Base-by-base conservation (phyloP, 306 rosid genomes). In the Crotalaria pallida region DNA sequence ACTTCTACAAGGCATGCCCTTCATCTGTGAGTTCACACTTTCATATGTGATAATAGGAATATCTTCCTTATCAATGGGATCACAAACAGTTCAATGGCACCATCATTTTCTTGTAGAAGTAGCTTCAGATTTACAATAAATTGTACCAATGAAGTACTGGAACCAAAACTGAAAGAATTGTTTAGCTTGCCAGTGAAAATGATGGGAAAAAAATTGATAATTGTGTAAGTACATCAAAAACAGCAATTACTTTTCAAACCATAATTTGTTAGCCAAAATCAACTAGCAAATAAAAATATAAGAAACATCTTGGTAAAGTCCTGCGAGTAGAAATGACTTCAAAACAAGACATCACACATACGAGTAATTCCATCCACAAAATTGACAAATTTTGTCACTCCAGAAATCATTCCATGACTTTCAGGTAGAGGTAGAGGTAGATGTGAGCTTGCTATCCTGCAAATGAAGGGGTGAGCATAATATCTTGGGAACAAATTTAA, bases 381-480 rank as follows among this genome's bases (percentile, higher is more conserved):
- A 63, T 86, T 69, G 65, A 27, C 69, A 63, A 78, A 67, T 77
- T 71, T 81, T 80, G 82, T 62, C 69, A 70, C 85, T 76, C 71
- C 82, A 83, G 83, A 83, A 67, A 51, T 80, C 47, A 76, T 74
- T 71, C 71, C 86, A 34, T 57, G 72, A 79, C 65, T 86, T 84
- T 81, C 86, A 71, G 84, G 77, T 33, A 74, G 64, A 65, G 84
- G 77, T 33, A 74, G 64, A 65, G 69, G 75, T 64, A 64, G 74
- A 70, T 72, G 76, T 43, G 82, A 74, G 83, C 80, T 79, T 73
- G 80, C 59, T 59, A 72, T 73, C 91, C 97, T 94, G 84, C 83
- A 82, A 75, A 66, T 57, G 29, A 57, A 45, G 58, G 71, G 73
- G 50, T 10, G 65, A 72, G 26, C 53, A 79, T 82, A 66, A 79